These are phyloP conservation scores for Flaveria robusta DNA, from an alignment of 129 eudicot species.

Conservation along the genomic window DNA sequence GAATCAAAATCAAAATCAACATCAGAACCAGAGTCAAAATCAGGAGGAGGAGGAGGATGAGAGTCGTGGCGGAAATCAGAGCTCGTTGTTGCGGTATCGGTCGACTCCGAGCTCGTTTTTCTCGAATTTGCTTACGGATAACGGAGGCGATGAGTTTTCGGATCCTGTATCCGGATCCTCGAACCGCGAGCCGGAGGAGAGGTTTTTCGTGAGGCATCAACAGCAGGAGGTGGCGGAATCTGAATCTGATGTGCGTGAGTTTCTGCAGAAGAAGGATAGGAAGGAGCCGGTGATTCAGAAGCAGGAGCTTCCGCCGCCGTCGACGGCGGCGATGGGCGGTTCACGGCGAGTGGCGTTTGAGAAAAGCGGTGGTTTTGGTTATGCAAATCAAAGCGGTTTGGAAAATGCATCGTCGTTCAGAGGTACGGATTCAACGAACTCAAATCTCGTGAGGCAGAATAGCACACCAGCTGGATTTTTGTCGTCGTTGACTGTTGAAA, in stretches of 20 bases:
- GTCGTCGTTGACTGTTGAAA: constrained; percentile 43
- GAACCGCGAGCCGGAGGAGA: constrained; percentile 36
- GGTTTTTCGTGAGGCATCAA: constrained; percentile 10
- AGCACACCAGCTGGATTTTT: constrained; percentile 96
- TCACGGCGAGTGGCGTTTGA: constrained; percentile 26
- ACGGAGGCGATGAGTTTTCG: constrained; percentile 31
- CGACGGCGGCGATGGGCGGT: constrained; percentile 22
- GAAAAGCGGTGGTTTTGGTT: constrained; percentile 28
- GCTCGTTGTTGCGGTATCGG: constrained; percentile 43
- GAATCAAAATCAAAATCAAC: not conserved
- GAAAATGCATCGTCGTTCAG: constrained; percentile 19
- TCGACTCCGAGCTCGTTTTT: constrained; percentile 76
- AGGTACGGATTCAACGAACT: constrained; percentile 30
- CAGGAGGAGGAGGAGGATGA: constrained; percentile 3
- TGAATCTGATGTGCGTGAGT: constrained; percentile 38
- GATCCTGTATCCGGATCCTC: constrained; percentile 30
- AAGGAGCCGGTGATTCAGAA: constrained; percentile 3
- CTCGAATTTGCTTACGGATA: constrained; percentile 48
- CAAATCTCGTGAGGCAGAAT: constrained; percentile 69
- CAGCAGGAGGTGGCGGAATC: constrained; percentile 19
- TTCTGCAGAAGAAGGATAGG: constrained; percentile 23
- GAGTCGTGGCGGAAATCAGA: constrained; percentile 10
- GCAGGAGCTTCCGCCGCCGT: constrained; percentile 10
- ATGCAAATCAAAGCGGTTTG: constrained; percentile 13
- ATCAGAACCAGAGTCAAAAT: not conserved